Evolutionary conservation across 306 rosid species (phyloP).

Genomic region (Quercus ilex): DNA sequence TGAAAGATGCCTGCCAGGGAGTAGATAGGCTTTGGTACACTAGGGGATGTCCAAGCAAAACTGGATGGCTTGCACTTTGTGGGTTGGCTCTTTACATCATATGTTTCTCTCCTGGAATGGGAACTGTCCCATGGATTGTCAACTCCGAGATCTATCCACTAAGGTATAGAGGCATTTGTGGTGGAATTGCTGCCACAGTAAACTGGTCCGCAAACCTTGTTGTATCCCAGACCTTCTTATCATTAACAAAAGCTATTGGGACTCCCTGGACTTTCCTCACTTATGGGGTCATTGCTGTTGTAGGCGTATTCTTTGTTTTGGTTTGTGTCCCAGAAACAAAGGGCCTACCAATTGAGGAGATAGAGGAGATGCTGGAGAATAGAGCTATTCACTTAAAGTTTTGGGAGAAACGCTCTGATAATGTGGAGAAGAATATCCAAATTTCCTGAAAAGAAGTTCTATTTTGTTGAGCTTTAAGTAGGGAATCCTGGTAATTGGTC

Average conservation of each 20-base stretch:
- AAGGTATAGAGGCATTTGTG: constrained; percentile 48
- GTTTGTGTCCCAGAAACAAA: constrained; percentile 63
- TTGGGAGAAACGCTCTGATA: constrained; percentile 27
- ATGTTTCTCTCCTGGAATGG: constrained; percentile 71
- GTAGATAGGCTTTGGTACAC: constrained; percentile 53
- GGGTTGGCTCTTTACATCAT: constrained; percentile 50
- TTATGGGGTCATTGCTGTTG: constrained; percentile 34
- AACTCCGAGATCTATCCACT: constrained; percentile 65
- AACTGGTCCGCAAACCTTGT: constrained; percentile 54
- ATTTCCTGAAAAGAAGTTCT: not conserved
- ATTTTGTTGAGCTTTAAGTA: not conserved
- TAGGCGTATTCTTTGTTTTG: constrained; percentile 49
- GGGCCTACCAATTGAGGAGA: constrained; percentile 63
- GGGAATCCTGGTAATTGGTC: no score
- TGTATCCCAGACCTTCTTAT: constrained; percentile 50
- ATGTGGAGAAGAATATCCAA: not conserved
- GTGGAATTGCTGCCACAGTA: constrained; percentile 59
- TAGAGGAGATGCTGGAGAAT: constrained; percentile 53
- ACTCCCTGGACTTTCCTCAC: constrained; percentile 49
- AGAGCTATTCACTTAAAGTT: constrained; percentile 45
- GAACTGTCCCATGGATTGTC: constrained; percentile 64
- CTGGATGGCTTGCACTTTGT: constrained; percentile 46
- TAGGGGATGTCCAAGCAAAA: constrained; percentile 57
- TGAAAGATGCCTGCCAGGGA: constrained; percentile 17
- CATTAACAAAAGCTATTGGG: constrained; percentile 42